phyloP scores from a whole-genome alignment of 2,329 filamentous ascomycete genomes.

The Trichoderma cornu-damae region DNA sequence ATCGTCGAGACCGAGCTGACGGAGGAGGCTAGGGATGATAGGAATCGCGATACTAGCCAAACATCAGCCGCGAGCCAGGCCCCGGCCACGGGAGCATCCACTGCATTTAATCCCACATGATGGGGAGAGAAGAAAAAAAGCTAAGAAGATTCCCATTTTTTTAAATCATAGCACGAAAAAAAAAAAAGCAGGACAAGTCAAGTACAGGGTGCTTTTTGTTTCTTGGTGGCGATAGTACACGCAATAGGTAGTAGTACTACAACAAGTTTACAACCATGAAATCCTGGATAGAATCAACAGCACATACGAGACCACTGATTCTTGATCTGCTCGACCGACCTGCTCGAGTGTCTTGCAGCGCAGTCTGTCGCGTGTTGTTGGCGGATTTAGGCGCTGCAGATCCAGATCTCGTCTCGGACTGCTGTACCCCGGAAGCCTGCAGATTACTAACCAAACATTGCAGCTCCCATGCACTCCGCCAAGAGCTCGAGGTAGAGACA shows the following conservation, averaged over 20 bases:
- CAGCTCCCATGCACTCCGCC: no score
- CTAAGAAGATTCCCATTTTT: not conserved
- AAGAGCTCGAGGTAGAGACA: no score
- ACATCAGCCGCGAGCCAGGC: not conserved
- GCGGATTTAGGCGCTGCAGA: not conserved
- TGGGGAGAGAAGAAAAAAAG: not conserved
- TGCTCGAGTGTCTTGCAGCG: not conserved
- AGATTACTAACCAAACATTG: no score
- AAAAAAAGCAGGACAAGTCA: not conserved
- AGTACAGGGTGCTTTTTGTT: not conserved
- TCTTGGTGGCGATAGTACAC: not conserved
- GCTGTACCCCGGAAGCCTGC: not conserved
- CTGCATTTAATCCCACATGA: not conserved
- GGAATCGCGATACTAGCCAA: slow-evolving; percentile 27
- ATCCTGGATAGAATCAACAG: not conserved
- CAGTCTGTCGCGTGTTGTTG: not conserved
- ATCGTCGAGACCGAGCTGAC: slow-evolving; percentile 57
- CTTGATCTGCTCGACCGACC: not conserved
- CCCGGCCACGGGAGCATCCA: slow-evolving; percentile 9
- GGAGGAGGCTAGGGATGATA: slow-evolving; percentile 45
- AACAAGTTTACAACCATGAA: not conserved
- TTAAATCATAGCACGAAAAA: not conserved
- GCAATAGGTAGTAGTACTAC: not conserved
- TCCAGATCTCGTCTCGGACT: not conserved
- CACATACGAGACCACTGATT: slow-evolving; percentile 6